These are phyloP conservation scores for Astraeus odoratus DNA, from an alignment of 768 basidiomycete genomes.

Conservation along the genomic window DNA sequence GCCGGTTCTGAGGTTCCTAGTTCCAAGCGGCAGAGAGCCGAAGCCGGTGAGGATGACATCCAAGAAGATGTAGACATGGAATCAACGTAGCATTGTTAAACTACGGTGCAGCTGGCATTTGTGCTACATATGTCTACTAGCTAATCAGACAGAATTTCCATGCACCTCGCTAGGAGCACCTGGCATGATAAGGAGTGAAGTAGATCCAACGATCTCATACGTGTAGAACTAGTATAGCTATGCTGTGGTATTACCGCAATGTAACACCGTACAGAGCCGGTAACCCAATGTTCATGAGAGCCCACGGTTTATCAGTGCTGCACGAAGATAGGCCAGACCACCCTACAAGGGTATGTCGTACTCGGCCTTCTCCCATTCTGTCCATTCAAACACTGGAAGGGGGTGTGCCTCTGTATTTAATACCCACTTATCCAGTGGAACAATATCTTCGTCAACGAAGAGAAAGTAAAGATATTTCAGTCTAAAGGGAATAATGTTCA, in stretches of 20 bases:
- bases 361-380: constrained; percentile 38
- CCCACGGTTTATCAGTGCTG: no score
- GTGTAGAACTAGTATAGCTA: no score
- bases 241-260: no score
- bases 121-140: no score
- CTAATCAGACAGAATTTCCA: no score
- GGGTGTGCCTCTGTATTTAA: constrained; percentile 76
- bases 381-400: constrained; percentile 65
- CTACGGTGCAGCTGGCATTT: no score
- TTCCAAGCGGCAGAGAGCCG: constrained; percentile 15
- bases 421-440: constrained; percentile 50
- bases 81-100: background rate
- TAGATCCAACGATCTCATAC: no score
- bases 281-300: no score
- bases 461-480: constrained; percentile 70
- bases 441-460: constrained; percentile 56
- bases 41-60: constrained; percentile 3
- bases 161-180: no score
- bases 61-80: constrained; percentile 1
- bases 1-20: constrained; percentile 3
- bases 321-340: background rate
- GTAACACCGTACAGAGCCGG: no score
- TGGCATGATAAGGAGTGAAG: no score
- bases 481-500: constrained; percentile 27
- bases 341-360: constrained; percentile 28